These are phyloP conservation scores for Sugiyamaella sp. DNA, from an alignment of 1,139 yeast species.

Conservation along the genomic window DNA sequence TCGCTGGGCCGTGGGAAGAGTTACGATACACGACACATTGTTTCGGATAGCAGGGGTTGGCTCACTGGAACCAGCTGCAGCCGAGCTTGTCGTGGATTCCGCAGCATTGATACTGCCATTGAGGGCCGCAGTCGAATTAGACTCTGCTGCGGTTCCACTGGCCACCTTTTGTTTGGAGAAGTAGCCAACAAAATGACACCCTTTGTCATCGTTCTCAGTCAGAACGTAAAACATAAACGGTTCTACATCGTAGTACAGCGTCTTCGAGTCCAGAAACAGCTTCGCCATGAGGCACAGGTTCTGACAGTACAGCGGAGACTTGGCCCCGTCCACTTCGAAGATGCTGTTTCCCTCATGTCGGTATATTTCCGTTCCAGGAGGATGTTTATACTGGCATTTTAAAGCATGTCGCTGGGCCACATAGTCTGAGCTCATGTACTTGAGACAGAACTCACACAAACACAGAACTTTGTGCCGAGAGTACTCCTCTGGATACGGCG, in stretches of 20 bases:
- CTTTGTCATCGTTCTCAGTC: slow-evolving; percentile 63
- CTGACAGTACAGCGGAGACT: slow-evolving; percentile 80
- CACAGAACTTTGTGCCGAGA: slow-evolving; percentile 63
- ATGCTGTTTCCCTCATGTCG: slow-evolving; percentile 63
- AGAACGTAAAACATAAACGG: slow-evolving; percentile 89
- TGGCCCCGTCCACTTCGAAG: slow-evolving; percentile 93
- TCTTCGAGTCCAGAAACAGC: slow-evolving; percentile 84
- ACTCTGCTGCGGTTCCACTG: neutral
- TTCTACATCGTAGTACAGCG: slow-evolving; percentile 91
- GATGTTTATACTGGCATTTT: slow-evolving; percentile 70
- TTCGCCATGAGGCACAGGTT: slow-evolving; percentile 88
- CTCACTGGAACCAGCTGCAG: neutral
- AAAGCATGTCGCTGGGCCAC: slow-evolving; percentile 69
- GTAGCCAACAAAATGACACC: slow-evolving; percentile 87
- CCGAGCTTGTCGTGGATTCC: slow-evolving; percentile 45
- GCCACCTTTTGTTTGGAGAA: slow-evolving; percentile 78
- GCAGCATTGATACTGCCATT: neutral
- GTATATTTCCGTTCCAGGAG: slow-evolving; percentile 92
- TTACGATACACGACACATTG: slow-evolving; percentile 87
- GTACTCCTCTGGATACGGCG: slow-evolving; percentile 92
- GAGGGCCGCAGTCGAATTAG: neutral
- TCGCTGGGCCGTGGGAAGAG: slow-evolving; percentile 85
- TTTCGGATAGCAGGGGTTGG: slow-evolving; percentile 46
- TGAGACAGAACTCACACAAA: slow-evolving; percentile 84
- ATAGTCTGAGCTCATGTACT: slow-evolving; percentile 74